phyloP scores from a whole-genome alignment of 179 eudicot genomes.

The Carnegiea gigantea region DNA sequence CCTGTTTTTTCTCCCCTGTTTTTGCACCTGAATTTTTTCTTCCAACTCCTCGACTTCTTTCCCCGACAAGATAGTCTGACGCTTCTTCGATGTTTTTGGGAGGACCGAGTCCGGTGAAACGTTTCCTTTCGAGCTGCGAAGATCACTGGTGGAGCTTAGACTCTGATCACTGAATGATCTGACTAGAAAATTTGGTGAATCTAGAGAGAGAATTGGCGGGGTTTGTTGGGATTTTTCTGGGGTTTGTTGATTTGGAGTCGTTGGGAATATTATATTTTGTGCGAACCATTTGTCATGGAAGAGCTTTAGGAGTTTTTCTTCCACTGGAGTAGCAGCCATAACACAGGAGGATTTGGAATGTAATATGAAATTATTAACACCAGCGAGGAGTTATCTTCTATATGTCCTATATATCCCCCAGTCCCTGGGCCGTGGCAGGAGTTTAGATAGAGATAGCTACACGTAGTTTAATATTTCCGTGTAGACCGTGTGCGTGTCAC shows the following conservation, averaged over 20 bases:
- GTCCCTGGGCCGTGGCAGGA: neutral
- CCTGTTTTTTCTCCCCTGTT: conserved; percentile 10
- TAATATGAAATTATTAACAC: neutral
- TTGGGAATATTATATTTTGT: neutral
- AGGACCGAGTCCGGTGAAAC: conserved; percentile 6
- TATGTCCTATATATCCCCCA: too few species aligned
- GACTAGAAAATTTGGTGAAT: neutral
- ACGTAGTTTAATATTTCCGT: neutral
- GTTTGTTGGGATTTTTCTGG: neutral
- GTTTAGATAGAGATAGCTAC: neutral
- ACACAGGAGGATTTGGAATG: neutral
- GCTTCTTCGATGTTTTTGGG: neutral
- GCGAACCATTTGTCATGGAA: conserved; percentile 1
- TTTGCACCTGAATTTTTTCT: neutral
- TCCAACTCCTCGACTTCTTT: conserved; percentile 2
- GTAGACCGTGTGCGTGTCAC: neutral
- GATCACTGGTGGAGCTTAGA: neutral
- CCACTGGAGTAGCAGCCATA: conserved; percentile 5
- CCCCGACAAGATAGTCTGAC: conserved; percentile 1
- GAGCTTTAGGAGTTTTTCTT: neutral
- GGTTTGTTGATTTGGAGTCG: neutral
- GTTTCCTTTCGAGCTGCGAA: conserved; percentile 1
- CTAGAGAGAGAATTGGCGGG: neutral
- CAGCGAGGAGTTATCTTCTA: neutral
- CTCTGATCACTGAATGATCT: conserved; percentile 13